Percentiles rank a stretch among this genome's conserved stretches.
These are phyloP conservation scores for Halteria grandinella DNA, from an alignment of 73 alveolate genomes.

Conservation along the genomic window DNA sequence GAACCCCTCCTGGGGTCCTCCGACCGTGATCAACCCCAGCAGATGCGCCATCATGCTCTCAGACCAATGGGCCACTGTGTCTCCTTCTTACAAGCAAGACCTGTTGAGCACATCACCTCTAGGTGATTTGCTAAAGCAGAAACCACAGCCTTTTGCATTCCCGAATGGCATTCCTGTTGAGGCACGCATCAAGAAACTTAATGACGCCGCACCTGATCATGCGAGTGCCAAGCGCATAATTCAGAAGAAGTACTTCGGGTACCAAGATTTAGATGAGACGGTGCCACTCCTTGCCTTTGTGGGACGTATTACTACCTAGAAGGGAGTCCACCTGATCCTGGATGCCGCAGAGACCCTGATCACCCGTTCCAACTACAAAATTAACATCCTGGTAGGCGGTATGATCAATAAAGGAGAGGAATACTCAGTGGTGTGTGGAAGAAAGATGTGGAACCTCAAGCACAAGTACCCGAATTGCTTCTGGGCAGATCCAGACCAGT, in stretches of 20 bases:
- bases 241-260: conserved; percentile 91
- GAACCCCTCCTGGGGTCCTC: conserved; percentile 94
- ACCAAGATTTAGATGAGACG: conserved; percentile 77
- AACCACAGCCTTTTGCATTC: conserved; percentile 92
- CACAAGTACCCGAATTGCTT: conserved; percentile 91
- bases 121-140: conserved; percentile 71
- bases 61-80: conserved; percentile 99
- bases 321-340: conserved; percentile 96
- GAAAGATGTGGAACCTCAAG: conserved; percentile 80
- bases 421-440: conserved; percentile 90
- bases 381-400: conserved; percentile 96
- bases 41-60: conserved; percentile 95
- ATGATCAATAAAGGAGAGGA: conserved; percentile 91
- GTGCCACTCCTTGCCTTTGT: conserved; percentile 93
- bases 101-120: conserved; percentile 89
- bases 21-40: conserved; percentile 94
- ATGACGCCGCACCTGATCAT: conserved; percentile 88
- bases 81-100: conserved; percentile 93
- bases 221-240: conserved; percentile 87
- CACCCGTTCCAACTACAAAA: conserved; percentile 75
- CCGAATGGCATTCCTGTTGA: conserved; percentile 97
- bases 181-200: conserved; percentile 81
- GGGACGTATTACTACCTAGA: conserved; percentile 97
- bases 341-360: conserved; percentile 95
- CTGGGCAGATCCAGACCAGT: conserved; percentile 98